A percentile compares a stretch with the other conserved stretches of the same genome.
Conservation (phyloP, 169 alveolate genomes). For the Hepatocystis sp. region DNA sequence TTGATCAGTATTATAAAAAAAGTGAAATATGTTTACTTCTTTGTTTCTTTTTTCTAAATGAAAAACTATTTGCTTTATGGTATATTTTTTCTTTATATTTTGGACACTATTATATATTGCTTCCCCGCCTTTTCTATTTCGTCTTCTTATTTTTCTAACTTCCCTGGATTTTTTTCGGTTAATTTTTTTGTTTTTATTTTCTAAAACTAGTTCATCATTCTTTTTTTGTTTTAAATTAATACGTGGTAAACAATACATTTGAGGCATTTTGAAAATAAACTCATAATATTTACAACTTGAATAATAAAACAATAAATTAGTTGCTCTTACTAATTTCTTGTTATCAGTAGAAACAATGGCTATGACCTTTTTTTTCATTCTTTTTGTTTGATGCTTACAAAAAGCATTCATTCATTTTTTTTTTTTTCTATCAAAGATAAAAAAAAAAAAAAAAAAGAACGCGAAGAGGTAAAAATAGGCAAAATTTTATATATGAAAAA, state of each 20-base stretch:
- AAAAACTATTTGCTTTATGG: neutral
- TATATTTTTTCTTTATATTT: neutral
- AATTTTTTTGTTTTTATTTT: neutral
- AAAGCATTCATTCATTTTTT: conserved; percentile 16
- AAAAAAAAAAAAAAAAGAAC: neutral
- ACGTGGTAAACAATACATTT: neutral
- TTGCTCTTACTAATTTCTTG: neutral
- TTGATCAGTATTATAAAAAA: neutral
- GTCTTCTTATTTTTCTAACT: no score
- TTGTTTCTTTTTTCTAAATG: conserved; percentile 1
- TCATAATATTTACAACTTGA: neutral
- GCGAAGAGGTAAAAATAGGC: neutral
- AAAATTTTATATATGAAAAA: no score
- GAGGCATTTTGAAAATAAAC: neutral
- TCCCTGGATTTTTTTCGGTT: no score
- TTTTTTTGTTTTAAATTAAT: conserved; percentile 1
- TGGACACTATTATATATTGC: neutral
- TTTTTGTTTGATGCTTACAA: conserved; percentile 5
- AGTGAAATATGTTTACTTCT: neutral
- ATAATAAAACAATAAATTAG: neutral
- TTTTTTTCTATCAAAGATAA: neutral
- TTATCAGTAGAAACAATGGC: conserved; percentile 2
- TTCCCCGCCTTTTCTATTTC: neutral
- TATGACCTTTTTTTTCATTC: neutral
- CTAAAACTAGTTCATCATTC: neutral